Conservation (phyloP, 169 alveolate species). For the Toxoplasma gondii region DNA sequence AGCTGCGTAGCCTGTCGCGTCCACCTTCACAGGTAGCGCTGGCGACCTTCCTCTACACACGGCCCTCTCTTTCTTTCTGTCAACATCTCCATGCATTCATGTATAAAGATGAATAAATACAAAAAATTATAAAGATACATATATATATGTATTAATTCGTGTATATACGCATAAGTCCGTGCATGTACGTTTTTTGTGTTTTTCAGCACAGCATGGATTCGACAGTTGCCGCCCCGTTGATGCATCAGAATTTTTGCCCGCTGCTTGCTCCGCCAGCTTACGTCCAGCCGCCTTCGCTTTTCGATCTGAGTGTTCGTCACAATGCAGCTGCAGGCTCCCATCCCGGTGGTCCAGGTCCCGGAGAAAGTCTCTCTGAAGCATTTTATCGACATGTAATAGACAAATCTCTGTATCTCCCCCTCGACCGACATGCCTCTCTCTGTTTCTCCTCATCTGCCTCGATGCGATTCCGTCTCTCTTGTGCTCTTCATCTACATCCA, state of each 20-base stretch:
- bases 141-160: too few relatives aligned
- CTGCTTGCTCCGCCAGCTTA: not conserved
- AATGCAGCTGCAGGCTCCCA: not conserved
- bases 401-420: not conserved
- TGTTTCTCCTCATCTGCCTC: not conserved
- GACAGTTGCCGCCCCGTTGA: conserved; percentile 55
- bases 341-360: not conserved
- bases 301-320: not conserved
- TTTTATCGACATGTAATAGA: not conserved
- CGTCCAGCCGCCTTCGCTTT: not conserved
- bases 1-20: not conserved
- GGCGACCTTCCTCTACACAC: too few relatives aligned
- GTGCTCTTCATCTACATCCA: too few relatives aligned
- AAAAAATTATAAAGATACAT: too few relatives aligned
- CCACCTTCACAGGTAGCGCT: too few relatives aligned
- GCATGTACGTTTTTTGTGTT: not conserved
- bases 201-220: conserved; percentile 60
- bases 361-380: not conserved
- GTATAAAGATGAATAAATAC: too few relatives aligned
- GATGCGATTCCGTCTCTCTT: too few relatives aligned
- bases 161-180: too few relatives aligned
- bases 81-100: too few relatives aligned
- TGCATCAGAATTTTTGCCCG: conserved; percentile 60
- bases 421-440: not conserved
- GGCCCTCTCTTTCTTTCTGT: too few relatives aligned